Evolutionary conservation across 169 alveolate species (phyloP).

Genomic region (Plasmodium blacklocki): DNA sequence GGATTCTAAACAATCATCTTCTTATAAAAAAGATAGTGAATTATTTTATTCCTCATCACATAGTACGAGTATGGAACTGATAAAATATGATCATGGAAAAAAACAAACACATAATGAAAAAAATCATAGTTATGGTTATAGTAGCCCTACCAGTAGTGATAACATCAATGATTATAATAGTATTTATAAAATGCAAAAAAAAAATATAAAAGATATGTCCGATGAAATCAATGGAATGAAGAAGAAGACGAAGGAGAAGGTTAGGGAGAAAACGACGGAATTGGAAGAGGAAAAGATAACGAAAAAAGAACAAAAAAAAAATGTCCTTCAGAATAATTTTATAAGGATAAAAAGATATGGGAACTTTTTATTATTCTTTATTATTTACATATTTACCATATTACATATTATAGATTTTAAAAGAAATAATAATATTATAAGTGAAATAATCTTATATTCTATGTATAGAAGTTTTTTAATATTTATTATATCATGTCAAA

Average conservation of each 20-base stretch:
- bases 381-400: slow-evolving; percentile 38
- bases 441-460: slow-evolving; percentile 60
- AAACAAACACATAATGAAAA: neutral
- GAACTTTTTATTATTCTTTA: slow-evolving; percentile 18
- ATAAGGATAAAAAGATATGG: slow-evolving; percentile 39
- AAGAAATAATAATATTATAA: slow-evolving; percentile 59
- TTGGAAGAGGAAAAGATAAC: neutral
- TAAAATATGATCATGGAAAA: slow-evolving; percentile 3
- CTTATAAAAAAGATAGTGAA: neutral
- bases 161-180: neutral
- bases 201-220: neutral
- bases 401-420: slow-evolving; percentile 48
- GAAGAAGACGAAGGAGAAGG: no score
- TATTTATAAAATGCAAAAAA: neutral
- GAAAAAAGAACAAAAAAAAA: neutral
- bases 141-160: neutral
- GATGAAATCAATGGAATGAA: neutral
- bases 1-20: neutral
- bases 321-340: neutral
- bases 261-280: neutral
- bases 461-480: slow-evolving; percentile 58
- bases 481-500: slow-evolving; percentile 28
- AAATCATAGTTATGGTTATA: neutral
- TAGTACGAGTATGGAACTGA: neutral
- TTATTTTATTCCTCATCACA: slow-evolving; percentile 10